Percentiles rank a stretch among this genome's conserved stretches.
phyloP scores from a whole-genome alignment of 352 stramenopile species.

The Phytophthora lateralis region DNA sequence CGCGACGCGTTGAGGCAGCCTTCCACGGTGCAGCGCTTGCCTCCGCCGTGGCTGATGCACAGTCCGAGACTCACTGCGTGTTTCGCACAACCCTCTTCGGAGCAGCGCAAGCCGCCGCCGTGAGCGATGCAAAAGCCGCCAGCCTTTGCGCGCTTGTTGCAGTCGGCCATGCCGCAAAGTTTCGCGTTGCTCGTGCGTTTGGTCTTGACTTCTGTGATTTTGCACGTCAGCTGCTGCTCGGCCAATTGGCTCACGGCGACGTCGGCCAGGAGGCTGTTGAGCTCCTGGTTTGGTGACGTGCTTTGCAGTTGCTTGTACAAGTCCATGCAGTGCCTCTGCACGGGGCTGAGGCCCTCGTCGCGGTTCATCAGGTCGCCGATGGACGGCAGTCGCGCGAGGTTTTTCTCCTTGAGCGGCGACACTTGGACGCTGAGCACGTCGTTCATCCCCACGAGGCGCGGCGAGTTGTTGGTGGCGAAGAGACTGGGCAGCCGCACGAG shows the following conservation, averaged over 20 bases:
- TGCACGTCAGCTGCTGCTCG: constrained; percentile 36
- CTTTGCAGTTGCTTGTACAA: constrained; percentile 66
- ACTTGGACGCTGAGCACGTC: constrained; percentile 58
- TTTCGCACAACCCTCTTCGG: constrained; percentile 73
- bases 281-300: constrained; percentile 27
- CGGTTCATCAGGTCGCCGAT: constrained; percentile 75
- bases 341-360: constrained; percentile 55
- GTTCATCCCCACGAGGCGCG: constrained; percentile 66
- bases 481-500: constrained; percentile 60
- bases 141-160: constrained; percentile 81
- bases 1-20: constrained; percentile 80
- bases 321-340: constrained; percentile 70
- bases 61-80: constrained; percentile 82
- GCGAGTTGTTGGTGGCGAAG: constrained; percentile 48
- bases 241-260: constrained; percentile 56
- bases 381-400: constrained; percentile 55
- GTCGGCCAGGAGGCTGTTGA: constrained; percentile 55
- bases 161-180: constrained; percentile 75
- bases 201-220: constrained; percentile 28
- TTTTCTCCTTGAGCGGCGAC: constrained; percentile 48
- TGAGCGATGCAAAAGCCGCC: constrained; percentile 84
- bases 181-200: constrained; percentile 72
- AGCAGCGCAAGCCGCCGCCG: constrained; percentile 79
- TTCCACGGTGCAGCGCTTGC: constrained; percentile 76
- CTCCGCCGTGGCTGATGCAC: constrained; percentile 86